Evolutionary conservation across 331 rosid genomes (phyloP).

Genomic region (Quercus tomentella): DNA sequence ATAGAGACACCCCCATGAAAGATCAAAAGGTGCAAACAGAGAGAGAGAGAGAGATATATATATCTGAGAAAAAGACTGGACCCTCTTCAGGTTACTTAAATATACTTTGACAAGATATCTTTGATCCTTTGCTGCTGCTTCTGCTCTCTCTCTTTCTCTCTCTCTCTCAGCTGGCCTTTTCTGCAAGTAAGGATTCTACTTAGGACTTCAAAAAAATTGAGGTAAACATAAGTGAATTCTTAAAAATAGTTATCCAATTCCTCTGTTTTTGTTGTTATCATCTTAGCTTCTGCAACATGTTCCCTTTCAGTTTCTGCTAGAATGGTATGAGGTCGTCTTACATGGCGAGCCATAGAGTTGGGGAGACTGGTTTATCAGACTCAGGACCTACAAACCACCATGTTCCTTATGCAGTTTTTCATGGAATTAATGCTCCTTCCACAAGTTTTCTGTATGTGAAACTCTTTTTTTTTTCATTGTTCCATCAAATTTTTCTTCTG

Average conservation of each 20-base stretch:
- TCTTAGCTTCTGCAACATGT: conserved; percentile 26
- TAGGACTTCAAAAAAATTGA: conserved; percentile 27
- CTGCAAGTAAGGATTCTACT: conserved; percentile 31
- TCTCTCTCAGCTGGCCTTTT: conserved; percentile 11
- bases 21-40: conserved; percentile 25
- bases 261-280: conserved; percentile 21
- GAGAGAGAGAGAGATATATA: background rate
- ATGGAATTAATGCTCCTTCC: conserved; percentile 50
- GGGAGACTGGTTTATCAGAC: conserved; percentile 63
- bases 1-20: conserved; percentile 37
- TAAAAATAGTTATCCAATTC: conserved; percentile 2
- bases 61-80: conserved; percentile 43
- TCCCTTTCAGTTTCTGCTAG: conserved; percentile 32
- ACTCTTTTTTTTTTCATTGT: conserved; percentile 3
- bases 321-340: conserved; percentile 37
- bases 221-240: conserved; percentile 21
- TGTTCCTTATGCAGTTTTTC: conserved; percentile 60
- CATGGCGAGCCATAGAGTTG: conserved; percentile 81
- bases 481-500: background rate
- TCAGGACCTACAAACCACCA: conserved; percentile 75
- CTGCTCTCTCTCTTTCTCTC: background rate
- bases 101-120: conserved; percentile 56
- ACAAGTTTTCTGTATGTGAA: conserved; percentile 60
- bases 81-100: conserved; percentile 37
- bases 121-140: conserved; percentile 38